Percentiles rank a stretch among this genome's conserved stretches.
Conservation (phyloP, 345 rosid genomes). For the Eucalyptus coolabah region DNA sequence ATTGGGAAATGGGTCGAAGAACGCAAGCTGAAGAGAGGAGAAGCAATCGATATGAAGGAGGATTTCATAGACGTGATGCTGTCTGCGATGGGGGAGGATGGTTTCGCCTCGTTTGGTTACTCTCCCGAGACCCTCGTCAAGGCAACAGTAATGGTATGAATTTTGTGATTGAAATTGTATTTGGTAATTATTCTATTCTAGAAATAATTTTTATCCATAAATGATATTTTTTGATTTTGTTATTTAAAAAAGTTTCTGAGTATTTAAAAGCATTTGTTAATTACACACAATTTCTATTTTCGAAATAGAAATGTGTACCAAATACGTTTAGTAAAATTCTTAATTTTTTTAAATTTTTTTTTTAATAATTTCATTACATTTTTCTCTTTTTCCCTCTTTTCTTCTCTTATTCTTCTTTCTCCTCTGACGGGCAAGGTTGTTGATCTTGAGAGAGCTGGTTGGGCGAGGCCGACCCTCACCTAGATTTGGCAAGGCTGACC, state of each 20-base stretch:
- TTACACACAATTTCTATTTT: no score
- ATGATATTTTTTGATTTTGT: no score
- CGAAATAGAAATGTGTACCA: accelerated
- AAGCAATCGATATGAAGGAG: not conserved
- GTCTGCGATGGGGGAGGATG: conserved; percentile 10
- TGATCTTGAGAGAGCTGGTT: no score
- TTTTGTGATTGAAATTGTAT: not conserved
- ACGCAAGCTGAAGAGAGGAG: conserved; percentile 12
- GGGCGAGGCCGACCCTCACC: no score
- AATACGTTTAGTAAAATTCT: no score
- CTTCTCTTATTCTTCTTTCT: no score
- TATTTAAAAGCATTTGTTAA: no score
- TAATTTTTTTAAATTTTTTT: no score
- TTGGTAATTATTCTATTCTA: accelerated
- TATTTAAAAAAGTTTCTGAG: accelerated
- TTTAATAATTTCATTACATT: no score
- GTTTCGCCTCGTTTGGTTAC: conserved; percentile 14
- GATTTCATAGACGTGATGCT: conserved; percentile 54
- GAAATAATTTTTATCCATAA: accelerated
- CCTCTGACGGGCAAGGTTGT: no score
- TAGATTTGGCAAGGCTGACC: no score
- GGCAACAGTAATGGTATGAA: conserved; percentile 45
- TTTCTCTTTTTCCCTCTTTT: no score
- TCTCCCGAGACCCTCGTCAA: conserved; percentile 31
- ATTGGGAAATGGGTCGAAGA: conserved; percentile 50